Evolutionary conservation across 192 early-diverging fungal genomes (phyloP).

Genomic region (Mortierella alpina): DNA sequence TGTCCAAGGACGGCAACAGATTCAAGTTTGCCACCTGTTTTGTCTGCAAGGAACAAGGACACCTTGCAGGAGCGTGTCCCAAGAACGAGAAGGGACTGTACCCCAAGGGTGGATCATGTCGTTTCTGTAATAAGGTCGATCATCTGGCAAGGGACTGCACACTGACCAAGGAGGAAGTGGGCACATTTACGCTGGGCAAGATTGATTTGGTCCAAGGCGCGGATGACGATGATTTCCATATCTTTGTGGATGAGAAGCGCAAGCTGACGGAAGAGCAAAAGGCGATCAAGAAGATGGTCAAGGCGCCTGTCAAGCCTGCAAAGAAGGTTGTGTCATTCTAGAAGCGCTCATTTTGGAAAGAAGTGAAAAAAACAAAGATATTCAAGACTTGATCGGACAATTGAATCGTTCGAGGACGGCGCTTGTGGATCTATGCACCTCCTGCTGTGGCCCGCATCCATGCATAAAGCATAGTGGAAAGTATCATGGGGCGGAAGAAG

Average conservation of each 20-base stretch:
- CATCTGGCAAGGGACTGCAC: constrained; percentile 88
- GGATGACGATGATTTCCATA: constrained; percentile 94
- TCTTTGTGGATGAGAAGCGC: constrained; percentile 70
- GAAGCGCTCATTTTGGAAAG: neutral
- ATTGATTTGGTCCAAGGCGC: constrained; percentile 87
- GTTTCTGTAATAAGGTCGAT: constrained; percentile 87
- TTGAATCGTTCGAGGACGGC: neutral
- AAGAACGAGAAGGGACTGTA: constrained; percentile 91
- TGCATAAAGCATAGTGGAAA: no score
- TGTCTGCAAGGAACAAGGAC: constrained; percentile 87
- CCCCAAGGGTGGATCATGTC: constrained; percentile 91
- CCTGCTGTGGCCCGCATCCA: no score
- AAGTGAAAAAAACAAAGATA: neutral
- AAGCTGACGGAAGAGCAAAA: constrained; percentile 63
- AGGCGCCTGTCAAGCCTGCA: constrained; percentile 20
- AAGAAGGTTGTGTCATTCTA: constrained; percentile 56
- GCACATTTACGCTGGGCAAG: constrained; percentile 73
- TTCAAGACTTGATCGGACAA: no score
- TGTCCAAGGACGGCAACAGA: constrained; percentile 58
- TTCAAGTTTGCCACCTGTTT: constrained; percentile 89
- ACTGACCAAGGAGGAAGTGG: constrained; percentile 69
- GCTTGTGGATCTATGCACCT: neutral
- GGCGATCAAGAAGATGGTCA: constrained; percentile 32
- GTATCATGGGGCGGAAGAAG: no score
- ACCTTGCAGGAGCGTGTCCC: constrained; percentile 84